These are phyloP conservation scores for Ustilago nuda DNA, from an alignment of 1,284 basidiomycete genomes.

Conservation along the genomic window DNA sequence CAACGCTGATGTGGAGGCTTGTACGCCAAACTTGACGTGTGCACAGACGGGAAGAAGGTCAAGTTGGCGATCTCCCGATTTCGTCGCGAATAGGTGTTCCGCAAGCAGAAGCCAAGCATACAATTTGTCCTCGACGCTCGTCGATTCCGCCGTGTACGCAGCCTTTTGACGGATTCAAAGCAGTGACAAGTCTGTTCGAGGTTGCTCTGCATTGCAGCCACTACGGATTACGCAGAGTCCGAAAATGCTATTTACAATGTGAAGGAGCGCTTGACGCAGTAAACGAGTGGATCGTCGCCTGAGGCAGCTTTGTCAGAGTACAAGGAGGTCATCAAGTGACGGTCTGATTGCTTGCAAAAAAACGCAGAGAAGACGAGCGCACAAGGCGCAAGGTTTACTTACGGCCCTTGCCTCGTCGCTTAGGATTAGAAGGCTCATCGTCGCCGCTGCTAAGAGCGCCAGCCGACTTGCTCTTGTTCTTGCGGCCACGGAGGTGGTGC, in stretches of 20 bases:
- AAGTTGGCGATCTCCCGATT: constrained; percentile 5
- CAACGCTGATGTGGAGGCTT: constrained; percentile 17
- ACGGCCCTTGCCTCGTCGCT: constrained; percentile 46
- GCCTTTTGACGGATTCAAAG: neutral
- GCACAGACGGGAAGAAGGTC: constrained; percentile 10
- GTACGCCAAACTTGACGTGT: constrained; percentile 11
- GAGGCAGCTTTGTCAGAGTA: neutral
- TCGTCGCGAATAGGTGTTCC: neutral
- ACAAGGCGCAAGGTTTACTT: constrained; percentile 20
- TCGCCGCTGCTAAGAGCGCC: constrained; percentile 53
- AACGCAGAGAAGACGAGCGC: neutral
- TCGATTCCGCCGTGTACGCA: neutral
- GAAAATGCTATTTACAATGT: constrained; percentile 18
- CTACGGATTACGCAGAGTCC: neutral
- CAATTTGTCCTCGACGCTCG: neutral
- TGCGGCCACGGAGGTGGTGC: constrained; percentile 42
- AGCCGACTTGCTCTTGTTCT: constrained; percentile 37
- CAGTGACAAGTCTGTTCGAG: neutral
- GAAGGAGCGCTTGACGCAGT: constrained; percentile 2
- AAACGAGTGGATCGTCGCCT: neutral
- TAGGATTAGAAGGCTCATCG: constrained; percentile 48
- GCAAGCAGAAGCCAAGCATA: neutral
- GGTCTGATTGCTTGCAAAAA: neutral
- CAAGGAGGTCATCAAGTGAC: neutral
- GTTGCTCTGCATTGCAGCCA: constrained; percentile 4